phyloP scores from a whole-genome alignment of 345 rosid genomes.

The Salix exigua region DNA sequence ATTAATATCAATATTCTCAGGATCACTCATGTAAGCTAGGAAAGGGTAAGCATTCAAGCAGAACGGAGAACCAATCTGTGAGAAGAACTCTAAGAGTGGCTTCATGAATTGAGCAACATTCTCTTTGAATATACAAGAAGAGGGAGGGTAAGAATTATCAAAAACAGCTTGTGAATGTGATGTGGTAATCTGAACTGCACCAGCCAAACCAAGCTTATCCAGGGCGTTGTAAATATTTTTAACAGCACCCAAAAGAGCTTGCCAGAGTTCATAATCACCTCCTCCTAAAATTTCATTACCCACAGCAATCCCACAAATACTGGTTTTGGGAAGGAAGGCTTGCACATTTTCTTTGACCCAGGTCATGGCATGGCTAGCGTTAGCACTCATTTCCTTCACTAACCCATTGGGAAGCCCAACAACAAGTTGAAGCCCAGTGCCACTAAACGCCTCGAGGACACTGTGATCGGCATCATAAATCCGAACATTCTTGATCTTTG shows the following conservation, averaged over 20 bases:
- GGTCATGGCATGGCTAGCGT: constrained; percentile 61
- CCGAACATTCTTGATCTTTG: constrained; percentile 82
- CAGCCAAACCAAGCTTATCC: constrained; percentile 49
- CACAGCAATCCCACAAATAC: constrained; percentile 77
- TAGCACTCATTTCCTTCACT: constrained; percentile 66
- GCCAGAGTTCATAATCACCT: constrained; percentile 49
- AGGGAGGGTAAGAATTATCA: constrained; percentile 79
- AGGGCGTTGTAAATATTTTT: constrained; percentile 72
- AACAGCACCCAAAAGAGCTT: constrained; percentile 66
- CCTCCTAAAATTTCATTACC: constrained; percentile 92
- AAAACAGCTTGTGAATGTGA: constrained; percentile 96
- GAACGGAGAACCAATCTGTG: constrained; percentile 84
- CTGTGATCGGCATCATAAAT: constrained; percentile 82
- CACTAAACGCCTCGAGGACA: constrained; percentile 86
- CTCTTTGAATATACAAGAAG: constrained; percentile 70
- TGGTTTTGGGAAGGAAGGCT: constrained; percentile 75
- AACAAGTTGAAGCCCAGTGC: constrained; percentile 79
- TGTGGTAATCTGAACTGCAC: constrained; percentile 74
- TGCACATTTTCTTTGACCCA: constrained; percentile 91
- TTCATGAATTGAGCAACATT: constrained; percentile 74
- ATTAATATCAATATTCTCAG: constrained; percentile 77
- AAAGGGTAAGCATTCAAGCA: constrained; percentile 95
- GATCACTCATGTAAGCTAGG: constrained; percentile 67
- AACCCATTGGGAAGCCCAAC: constrained; percentile 75
- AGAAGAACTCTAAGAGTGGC: constrained; percentile 73